Percentiles rank a stretch among this genome's conserved stretches.
Conservation (phyloP, 2,329 filamentous ascomycete genomes). For the Aspergillus sp. region DNA sequence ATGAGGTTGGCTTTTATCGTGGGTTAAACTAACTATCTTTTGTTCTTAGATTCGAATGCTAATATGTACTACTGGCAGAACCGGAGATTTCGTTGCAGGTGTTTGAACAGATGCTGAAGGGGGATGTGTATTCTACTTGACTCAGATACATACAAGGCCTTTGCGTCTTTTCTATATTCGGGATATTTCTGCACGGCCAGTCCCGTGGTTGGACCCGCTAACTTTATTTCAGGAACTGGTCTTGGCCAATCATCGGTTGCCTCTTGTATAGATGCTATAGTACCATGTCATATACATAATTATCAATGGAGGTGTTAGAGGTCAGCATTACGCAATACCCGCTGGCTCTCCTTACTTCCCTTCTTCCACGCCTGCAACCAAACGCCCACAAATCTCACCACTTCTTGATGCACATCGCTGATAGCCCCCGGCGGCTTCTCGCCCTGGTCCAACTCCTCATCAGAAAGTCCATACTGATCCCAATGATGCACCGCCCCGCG, state of each 20-base stretch:
- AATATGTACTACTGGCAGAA: constrained; percentile 17
- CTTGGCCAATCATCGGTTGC: no score
- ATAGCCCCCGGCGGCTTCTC: constrained; percentile 49
- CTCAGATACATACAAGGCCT: no score
- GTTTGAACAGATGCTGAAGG: constrained; percentile 40
- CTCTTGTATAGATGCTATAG: no score
- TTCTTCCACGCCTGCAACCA: constrained; percentile 58
- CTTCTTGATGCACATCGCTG: constrained; percentile 49
- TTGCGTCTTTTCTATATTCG: no score
- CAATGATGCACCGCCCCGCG: constrained; percentile 71
- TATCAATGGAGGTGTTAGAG: no score
- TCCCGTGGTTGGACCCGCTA: no score
- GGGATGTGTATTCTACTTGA: constrained; percentile 15
- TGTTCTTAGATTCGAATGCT: constrained; percentile 9
- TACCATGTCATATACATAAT: no score
- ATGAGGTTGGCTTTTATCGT: constrained; percentile 45
- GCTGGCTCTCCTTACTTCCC: not conserved
- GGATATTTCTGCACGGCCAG: no score
- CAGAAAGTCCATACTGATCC: constrained; percentile 16
- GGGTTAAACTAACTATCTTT: constrained; percentile 25
- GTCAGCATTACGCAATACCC: not conserved
- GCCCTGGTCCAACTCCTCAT: constrained; percentile 30
- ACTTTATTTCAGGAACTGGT: no score
- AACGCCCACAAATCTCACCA: constrained; percentile 54
- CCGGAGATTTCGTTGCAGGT: constrained; percentile 40